Percentiles rank a stretch among this genome's conserved stretches.
phyloP scores from a whole-genome alignment of 140 eudicot species.

The Senecio squalidus region DNA sequence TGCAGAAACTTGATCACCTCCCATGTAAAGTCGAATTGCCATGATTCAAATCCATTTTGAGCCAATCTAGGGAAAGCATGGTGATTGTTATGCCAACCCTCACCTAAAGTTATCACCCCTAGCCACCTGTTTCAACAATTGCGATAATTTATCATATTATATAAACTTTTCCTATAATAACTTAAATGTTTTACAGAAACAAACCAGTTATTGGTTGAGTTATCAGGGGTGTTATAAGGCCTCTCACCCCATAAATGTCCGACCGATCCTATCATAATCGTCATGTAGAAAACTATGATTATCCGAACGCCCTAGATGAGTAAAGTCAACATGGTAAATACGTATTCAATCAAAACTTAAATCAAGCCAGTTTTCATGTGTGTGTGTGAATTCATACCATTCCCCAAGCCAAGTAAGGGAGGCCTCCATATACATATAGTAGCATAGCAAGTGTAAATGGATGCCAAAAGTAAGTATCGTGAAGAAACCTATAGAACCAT shows the following conservation, averaged over 20 bases:
- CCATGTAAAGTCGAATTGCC: slow-evolving; percentile 58
- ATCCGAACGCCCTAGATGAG: too few species aligned
- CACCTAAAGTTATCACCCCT: slow-evolving; percentile 48
- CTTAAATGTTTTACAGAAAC: neutral
- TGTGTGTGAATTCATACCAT: too few species aligned
- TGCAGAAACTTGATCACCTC: slow-evolving; percentile 38
- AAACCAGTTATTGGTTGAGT: slow-evolving; percentile 64
- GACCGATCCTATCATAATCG: too few species aligned
- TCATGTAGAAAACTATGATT: too few species aligned
- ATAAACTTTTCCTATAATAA: too few species aligned
- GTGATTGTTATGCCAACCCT: slow-evolving; percentile 62
- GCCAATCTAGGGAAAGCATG: slow-evolving; percentile 57
- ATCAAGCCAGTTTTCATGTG: too few species aligned
- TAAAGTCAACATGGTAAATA: too few species aligned
- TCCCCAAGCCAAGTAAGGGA: slow-evolving; percentile 64
- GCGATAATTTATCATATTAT: too few species aligned
- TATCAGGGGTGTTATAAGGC: too few species aligned
- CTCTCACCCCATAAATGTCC: too few species aligned
- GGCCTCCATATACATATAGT: slow-evolving; percentile 48
- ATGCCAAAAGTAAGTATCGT: slow-evolving; percentile 43
- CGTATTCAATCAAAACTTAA: too few species aligned
- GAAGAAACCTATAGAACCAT: slow-evolving; percentile 46
- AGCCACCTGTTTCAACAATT: slow-evolving; percentile 1
- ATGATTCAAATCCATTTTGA: slow-evolving; percentile 53
- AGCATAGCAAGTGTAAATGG: slow-evolving; percentile 42